These are phyloP conservation scores for Cryomyces antarcticus DNA, from an alignment of 495 filamentous ascomycete genomes.

Conservation along the genomic window DNA sequence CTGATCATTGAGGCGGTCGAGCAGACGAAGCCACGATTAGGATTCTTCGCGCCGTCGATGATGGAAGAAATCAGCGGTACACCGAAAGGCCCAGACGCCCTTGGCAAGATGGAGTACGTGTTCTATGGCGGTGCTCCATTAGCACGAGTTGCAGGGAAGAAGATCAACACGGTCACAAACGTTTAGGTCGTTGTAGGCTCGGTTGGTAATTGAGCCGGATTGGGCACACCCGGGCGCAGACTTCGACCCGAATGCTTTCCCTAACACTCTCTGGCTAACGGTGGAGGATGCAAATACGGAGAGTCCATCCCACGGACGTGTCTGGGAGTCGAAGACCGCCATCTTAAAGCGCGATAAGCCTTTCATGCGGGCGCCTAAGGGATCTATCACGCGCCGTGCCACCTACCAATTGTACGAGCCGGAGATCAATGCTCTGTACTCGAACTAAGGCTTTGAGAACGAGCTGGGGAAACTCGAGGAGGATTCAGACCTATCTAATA, in stretches of 20 bases:
- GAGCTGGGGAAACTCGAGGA: background rate
- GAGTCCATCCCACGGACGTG: constrained; percentile 21
- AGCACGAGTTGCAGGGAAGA: background rate
- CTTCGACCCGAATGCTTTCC: background rate
- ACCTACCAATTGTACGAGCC: constrained; percentile 12
- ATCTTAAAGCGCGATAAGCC: constrained; percentile 19
- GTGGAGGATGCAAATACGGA: constrained; percentile 26
- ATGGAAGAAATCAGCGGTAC: background rate
- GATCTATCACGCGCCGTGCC: constrained; percentile 22
- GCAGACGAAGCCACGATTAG: background rate
- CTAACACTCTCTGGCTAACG: constrained; percentile 22
- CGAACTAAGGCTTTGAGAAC: constrained; percentile 7
- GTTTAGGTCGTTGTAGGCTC: background rate
- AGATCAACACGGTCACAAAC: background rate
- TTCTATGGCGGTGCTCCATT: background rate
- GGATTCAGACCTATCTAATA: background rate
- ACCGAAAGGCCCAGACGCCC: background rate
- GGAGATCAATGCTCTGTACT: constrained; percentile 23
- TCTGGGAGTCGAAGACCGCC: constrained; percentile 23
- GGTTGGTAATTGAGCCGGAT: constrained; percentile 29
- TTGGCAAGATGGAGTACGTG: background rate
- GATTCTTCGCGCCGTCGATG: background rate
- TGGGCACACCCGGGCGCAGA: background rate
- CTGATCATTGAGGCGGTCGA: background rate
- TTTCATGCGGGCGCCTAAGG: constrained; percentile 24